These are phyloP conservation scores for Melocanna baccifera DNA, from an alignment of 176 grass and related monocot genomes.

Conservation along the genomic window DNA sequence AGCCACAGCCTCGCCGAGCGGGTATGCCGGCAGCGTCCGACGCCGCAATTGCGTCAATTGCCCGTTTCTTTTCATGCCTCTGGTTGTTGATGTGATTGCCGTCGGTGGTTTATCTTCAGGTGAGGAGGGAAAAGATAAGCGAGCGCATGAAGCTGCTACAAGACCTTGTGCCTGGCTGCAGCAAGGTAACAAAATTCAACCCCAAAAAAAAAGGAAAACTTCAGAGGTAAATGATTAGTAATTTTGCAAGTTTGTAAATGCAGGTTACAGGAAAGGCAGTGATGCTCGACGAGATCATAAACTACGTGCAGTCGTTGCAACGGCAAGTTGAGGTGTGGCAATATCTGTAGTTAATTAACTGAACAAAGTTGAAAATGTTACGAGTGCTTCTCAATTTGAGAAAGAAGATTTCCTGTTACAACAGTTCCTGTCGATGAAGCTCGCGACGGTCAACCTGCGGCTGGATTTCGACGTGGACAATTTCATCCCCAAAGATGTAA, in stretches of 20 bases:
- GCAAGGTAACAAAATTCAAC: slow-evolving; percentile 43
- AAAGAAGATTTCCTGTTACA: neutral
- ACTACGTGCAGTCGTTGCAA: slow-evolving; percentile 73
- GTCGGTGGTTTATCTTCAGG: slow-evolving; percentile 32
- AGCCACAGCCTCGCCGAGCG: slow-evolving; percentile 74
- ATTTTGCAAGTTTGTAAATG: neutral
- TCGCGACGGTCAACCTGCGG: slow-evolving; percentile 48
- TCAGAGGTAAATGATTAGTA: neutral
- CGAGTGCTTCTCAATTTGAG: neutral
- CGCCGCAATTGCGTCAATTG: neutral
- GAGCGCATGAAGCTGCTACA: slow-evolving; percentile 88
- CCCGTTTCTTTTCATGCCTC: neutral
- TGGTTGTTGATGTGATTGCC: neutral
- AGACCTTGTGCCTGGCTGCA: slow-evolving; percentile 80
- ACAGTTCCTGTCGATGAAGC: slow-evolving; percentile 79
- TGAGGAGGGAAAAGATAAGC: slow-evolving; percentile 86
- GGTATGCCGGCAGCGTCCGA: slow-evolving; percentile 10
- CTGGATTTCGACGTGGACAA: slow-evolving; percentile 41
- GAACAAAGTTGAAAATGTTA: neutral
- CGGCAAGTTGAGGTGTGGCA: slow-evolving; percentile 58
- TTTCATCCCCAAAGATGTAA: slow-evolving; percentile 47
- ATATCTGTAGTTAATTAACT: neutral
- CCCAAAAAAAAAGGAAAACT: neutral
- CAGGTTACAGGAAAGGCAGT: slow-evolving; percentile 74
- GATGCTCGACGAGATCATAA: slow-evolving; percentile 84